These are phyloP conservation scores for Ilyonectria mors-panacis DNA, from an alignment of 2,329 filamentous ascomycete genomes.

Conservation along the genomic window DNA sequence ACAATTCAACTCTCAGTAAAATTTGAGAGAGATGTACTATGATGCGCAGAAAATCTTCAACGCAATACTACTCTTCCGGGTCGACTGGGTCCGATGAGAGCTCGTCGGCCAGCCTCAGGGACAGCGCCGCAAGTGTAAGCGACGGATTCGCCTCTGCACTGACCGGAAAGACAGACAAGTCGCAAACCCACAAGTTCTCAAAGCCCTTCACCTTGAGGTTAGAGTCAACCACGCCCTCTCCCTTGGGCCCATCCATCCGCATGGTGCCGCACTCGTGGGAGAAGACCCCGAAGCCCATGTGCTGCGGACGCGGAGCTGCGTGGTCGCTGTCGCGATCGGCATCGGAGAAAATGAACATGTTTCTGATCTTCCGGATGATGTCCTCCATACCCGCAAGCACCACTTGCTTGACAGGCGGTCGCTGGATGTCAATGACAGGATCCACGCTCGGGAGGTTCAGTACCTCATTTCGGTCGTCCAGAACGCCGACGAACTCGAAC, in stretches of 20 bases:
- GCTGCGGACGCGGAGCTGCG: conserved; percentile 26
- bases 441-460: conserved; percentile 30
- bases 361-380: not conserved
- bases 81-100: conserved; percentile 2
- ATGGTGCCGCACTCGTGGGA: conserved; percentile 39
- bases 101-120: conserved; percentile 32
- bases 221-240: conserved; percentile 15
- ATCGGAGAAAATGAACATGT: conserved; percentile 20
- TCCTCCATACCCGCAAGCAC: conserved; percentile 35
- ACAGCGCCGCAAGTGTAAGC: conserved; percentile 32
- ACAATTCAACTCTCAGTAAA: too few species aligned
- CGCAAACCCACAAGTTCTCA: conserved; percentile 35
- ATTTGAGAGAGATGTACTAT: too few species aligned
- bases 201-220: conserved; percentile 32
- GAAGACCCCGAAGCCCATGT: conserved; percentile 36
- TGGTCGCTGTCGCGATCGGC: conserved; percentile 6
- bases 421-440: conserved; percentile 27
- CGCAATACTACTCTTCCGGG: too few species aligned
- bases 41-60: too few species aligned
- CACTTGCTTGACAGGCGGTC: conserved; percentile 16
- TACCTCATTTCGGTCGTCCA: conserved; percentile 28
- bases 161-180: conserved; percentile 35
- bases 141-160: conserved; percentile 36
- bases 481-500: conserved; percentile 31
- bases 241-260: conserved; percentile 32